These are phyloP conservation scores for Candida coquimbonensis DNA, from an alignment of 805 yeast genomes.

Conservation along the genomic window DNA sequence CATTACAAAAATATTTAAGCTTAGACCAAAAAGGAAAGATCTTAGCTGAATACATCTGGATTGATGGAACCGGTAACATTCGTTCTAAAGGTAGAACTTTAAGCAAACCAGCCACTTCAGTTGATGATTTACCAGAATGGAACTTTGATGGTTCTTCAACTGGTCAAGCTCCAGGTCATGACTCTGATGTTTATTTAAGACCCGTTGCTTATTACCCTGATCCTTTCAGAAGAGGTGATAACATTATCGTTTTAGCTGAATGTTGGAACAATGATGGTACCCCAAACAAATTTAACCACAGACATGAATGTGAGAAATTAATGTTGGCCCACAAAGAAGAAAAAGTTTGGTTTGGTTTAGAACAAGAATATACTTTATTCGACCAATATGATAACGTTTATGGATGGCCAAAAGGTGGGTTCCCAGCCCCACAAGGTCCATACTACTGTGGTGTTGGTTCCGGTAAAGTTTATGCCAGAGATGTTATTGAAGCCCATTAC, in stretches of 20 bases:
- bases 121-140: constrained; percentile 96
- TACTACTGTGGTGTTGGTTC: constrained; percentile 99
- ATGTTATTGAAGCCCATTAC: constrained; percentile 98
- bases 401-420: constrained; percentile 99
- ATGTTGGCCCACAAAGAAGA: constrained; percentile 86
- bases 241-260: constrained; percentile 90
- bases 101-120: constrained; percentile 52
- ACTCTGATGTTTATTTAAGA: constrained; percentile 90
- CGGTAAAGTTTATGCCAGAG: constrained; percentile 97
- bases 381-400: constrained; percentile 85
- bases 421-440: constrained; percentile 99
- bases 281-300: constrained; percentile 97
- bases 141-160: constrained; percentile 99
- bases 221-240: constrained; percentile 97
- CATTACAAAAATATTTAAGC: constrained; percentile 74
- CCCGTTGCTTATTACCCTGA: constrained; percentile 95
- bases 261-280: constrained; percentile 99
- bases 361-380: constrained; percentile 96
- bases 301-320: constrained; percentile 93
- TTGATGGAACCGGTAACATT: constrained; percentile 83
- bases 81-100: constrained; percentile 95
- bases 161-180: constrained; percentile 96
- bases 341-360: constrained; percentile 95
- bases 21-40: constrained; percentile 81
- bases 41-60: constrained; percentile 97